phyloP scores from a whole-genome alignment of 768 basidiomycete genomes.

The Sistotremastrum suecicum region DNA sequence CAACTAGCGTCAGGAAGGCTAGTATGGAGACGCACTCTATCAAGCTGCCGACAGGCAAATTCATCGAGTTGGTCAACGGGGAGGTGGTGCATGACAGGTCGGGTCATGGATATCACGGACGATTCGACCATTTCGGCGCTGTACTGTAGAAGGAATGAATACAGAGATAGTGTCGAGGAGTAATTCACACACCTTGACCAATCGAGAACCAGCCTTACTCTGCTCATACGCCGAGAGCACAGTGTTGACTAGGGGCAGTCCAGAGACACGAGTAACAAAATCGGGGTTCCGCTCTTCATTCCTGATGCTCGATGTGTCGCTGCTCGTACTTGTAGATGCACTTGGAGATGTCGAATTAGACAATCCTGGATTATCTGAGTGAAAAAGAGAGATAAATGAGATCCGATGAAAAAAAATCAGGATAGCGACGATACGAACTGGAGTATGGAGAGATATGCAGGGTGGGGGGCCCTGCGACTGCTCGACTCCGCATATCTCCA shows the following conservation, averaged over 20 bases:
- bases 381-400: conserved; percentile 1
- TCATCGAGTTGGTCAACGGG: conserved; percentile 66
- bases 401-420: not conserved
- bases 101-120: conserved; percentile 65
- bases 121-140: conserved; percentile 82
- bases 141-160: conserved; percentile 33
- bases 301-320: not conserved
- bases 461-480: not conserved
- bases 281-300: conserved; percentile 14
- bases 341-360: not conserved
- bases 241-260: conserved; percentile 56
- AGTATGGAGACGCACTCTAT: conserved; percentile 40
- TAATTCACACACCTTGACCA: conserved; percentile 53
- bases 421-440: not conserved
- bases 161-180: not conserved
- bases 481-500: conserved; percentile 58
- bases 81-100: conserved; percentile 67
- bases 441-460: not conserved
- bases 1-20: conserved; percentile 1
- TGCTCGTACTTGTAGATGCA: not conserved
- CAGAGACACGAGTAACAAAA: conserved; percentile 46
- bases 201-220: conserved; percentile 68
- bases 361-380: conserved; percentile 8
- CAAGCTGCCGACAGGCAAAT: conserved; percentile 79
- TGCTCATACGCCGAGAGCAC: conserved; percentile 69